phyloP scores from a whole-genome alignment of 2,329 filamentous ascomycete genomes.

The Aspergillus unguis region DNA sequence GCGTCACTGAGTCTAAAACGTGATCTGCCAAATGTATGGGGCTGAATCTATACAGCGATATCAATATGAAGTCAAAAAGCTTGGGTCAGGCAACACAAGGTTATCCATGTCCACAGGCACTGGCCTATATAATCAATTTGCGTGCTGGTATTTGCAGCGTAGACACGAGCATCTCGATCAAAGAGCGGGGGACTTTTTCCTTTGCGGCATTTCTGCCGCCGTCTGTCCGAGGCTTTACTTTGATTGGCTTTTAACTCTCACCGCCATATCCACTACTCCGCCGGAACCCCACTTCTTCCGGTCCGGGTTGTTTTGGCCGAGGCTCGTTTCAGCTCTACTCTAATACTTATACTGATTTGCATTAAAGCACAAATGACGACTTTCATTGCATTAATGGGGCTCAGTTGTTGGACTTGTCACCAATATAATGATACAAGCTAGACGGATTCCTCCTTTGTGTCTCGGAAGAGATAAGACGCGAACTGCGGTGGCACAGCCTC shows the following conservation, averaged over 20 bases:
- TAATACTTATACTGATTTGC: neutral
- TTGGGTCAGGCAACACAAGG: neutral
- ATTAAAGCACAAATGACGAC: too few species aligned
- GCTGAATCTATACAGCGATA: neutral
- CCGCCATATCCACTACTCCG: conserved; percentile 2
- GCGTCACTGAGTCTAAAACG: neutral
- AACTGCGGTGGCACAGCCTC: neutral
- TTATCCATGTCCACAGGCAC: conserved; percentile 3
- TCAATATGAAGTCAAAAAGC: neutral
- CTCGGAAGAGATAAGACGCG: neutral
- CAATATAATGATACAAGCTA: neutral
- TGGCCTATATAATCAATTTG: conserved; percentile 14
- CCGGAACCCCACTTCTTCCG: conserved; percentile 13
- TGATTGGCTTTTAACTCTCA: neutral
- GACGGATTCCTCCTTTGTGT: neutral
- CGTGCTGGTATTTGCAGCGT: conserved; percentile 46
- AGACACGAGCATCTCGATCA: conserved; percentile 35
- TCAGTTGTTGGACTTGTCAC: too few species aligned
- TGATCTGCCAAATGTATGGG: neutral
- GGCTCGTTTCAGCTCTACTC: conserved; percentile 1
- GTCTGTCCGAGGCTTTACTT: neutral
- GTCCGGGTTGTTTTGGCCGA: conserved; percentile 14
- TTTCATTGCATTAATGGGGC: too few species aligned
- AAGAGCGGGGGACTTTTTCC: conserved; percentile 7
- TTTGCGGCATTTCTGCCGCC: conserved; percentile 24